These are phyloP conservation scores for Nakazawaea sp. DNA, from an alignment of 805 yeast genomes.

Conservation along the genomic window DNA sequence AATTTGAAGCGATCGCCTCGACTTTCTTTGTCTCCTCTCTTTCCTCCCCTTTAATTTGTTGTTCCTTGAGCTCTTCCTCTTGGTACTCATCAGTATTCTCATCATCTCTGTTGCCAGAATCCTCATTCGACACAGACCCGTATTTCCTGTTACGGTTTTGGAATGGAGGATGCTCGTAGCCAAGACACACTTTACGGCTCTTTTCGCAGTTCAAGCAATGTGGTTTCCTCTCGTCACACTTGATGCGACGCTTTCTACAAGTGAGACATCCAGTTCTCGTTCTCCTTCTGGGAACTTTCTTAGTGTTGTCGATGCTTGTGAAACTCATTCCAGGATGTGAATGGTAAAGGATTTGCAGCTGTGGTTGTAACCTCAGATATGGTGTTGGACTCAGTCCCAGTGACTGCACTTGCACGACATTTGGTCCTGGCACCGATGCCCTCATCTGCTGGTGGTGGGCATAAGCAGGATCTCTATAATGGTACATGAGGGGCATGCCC, in stretches of 20 bases:
- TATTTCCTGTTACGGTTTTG: constrained; percentile 3
- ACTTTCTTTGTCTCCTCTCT: not conserved
- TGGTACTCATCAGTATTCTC: not conserved
- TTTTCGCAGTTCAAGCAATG: constrained; percentile 63
- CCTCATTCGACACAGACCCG: not conserved
- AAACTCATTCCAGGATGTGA: constrained; percentile 6
- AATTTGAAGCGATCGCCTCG: no score
- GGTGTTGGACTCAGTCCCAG: not conserved
- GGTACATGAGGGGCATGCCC: not conserved
- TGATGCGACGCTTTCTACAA: constrained; percentile 63
- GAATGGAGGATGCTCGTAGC: constrained; percentile 40
- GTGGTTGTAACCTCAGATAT: not conserved
- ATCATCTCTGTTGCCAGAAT: no score
- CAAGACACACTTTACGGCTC: constrained; percentile 58
- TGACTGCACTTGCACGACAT: not conserved
- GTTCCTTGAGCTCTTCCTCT: not conserved
- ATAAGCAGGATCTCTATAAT: not conserved
- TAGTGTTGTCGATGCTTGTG: constrained; percentile 2
- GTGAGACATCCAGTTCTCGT: constrained; percentile 75
- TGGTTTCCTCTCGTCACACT: constrained; percentile 73
- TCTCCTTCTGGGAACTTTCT: constrained; percentile 47
- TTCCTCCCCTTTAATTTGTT: not conserved
- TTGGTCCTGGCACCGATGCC: not conserved
- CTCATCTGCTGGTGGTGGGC: not conserved
- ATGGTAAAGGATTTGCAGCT: not conserved